Percentiles rank a stretch among this genome's conserved stretches.
These are phyloP conservation scores for Boechera retrofracta DNA, from an alignment of 345 rosid genomes.

Conservation along the genomic window DNA sequence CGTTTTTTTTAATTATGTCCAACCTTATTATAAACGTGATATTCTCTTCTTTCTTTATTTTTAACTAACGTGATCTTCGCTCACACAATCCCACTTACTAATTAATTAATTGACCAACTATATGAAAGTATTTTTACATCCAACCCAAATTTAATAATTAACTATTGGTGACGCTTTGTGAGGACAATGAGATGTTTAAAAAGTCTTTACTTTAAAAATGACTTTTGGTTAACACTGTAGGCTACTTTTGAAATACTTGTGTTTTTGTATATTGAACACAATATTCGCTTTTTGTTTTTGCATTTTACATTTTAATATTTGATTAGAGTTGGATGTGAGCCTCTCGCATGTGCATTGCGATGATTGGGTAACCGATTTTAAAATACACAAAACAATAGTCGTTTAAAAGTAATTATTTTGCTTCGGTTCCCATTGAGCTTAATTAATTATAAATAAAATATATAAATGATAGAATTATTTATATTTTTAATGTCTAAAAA, in stretches of 20 bases:
- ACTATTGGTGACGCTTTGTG: background rate
- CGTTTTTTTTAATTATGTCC: background rate
- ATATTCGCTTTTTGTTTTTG: background rate
- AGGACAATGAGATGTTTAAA: background rate
- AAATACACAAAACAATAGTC: background rate
- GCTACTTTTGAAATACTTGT: background rate
- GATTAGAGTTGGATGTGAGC: background rate
- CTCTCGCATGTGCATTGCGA: too few species aligned
- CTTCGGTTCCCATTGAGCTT: background rate
- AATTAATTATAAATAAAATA: background rate
- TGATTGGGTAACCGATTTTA: background rate
- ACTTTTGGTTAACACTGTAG: conserved; percentile 18
- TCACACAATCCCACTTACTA: background rate
- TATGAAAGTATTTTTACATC: background rate
- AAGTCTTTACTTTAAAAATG: background rate
- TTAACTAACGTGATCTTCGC: background rate
- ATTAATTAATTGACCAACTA: background rate
- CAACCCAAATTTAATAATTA: background rate
- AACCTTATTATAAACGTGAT: background rate
- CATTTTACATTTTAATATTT: background rate
- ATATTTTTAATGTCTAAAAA: too few species aligned
- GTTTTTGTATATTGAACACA: background rate
- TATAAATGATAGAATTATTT: too few species aligned
- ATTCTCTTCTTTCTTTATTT: background rate
- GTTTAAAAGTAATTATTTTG: background rate